phyloP scores from a whole-genome alignment of 2,329 filamentous ascomycete genomes.

The Sclerotinia borealis region DNA sequence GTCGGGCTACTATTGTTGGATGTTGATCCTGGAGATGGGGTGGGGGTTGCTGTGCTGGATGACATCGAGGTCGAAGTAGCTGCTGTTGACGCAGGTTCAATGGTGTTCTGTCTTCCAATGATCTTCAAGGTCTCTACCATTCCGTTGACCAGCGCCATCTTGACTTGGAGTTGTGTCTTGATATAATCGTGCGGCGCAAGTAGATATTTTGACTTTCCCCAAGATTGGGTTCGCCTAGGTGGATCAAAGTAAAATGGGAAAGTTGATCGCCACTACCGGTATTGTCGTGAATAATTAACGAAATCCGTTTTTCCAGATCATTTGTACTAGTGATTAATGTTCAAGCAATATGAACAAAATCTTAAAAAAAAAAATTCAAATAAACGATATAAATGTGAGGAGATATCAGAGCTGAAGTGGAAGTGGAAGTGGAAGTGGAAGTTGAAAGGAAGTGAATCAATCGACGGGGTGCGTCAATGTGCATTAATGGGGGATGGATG shows the following conservation, averaged over 20 bases:
- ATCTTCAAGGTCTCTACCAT: constrained; percentile 26
- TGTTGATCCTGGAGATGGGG: constrained; percentile 19
- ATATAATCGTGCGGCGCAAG: neutral
- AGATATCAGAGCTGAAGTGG: neutral
- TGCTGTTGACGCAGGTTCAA: neutral
- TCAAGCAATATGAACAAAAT: neutral
- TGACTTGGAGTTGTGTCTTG: neutral
- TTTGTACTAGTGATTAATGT: neutral
- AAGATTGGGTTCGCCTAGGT: neutral
- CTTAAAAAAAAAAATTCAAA: neutral
- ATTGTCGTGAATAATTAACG: constrained; percentile 5
- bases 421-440: neutral
- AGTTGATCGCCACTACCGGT: constrained; percentile 1
- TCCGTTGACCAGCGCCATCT: constrained; percentile 26
- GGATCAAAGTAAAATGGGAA: neutral
- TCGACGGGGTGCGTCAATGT: neutral
- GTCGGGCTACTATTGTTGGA: constrained; percentile 40
- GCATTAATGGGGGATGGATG: neutral
- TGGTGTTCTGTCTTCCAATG: constrained; percentile 20
- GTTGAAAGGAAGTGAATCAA: neutral
- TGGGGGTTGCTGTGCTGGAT: constrained; percentile 12
- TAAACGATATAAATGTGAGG: neutral
- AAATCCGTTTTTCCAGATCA: neutral
- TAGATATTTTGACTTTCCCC: neutral
- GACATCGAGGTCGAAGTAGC: constrained; percentile 8